These are phyloP conservation scores for Aspergillus sp. DNA, from an alignment of 2,329 filamentous ascomycete species.

Conservation along the genomic window DNA sequence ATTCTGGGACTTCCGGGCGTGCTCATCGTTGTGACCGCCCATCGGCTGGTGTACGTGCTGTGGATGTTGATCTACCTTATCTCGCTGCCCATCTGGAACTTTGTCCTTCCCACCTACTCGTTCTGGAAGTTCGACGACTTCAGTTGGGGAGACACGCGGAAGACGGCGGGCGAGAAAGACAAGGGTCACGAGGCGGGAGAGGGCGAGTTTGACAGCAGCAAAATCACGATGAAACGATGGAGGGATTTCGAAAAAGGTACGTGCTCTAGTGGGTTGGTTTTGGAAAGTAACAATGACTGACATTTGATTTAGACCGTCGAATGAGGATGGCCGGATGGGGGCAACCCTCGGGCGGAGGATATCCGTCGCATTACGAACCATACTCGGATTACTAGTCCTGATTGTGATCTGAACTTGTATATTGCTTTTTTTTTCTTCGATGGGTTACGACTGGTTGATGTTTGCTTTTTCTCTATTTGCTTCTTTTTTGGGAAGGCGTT, in stretches of 20 bases:
- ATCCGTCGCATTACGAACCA: slow-evolving; percentile 34
- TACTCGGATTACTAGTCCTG: slow-evolving; percentile 37
- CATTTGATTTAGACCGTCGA: slow-evolving; percentile 36
- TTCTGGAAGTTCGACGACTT: slow-evolving; percentile 99
- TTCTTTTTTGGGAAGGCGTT: neutral
- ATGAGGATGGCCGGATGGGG: slow-evolving; percentile 25
- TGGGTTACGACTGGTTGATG: neutral
- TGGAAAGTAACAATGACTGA: neutral
- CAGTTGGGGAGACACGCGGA: slow-evolving; percentile 96
- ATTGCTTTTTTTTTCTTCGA: neutral
- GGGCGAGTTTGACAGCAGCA: slow-evolving; percentile 95
- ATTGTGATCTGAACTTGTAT: neutral
- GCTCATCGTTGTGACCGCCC: slow-evolving; percentile 88
- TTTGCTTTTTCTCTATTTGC: neutral
- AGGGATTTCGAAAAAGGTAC: slow-evolving; percentile 84
- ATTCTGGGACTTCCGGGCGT: slow-evolving; percentile 92
- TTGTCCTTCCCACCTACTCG: slow-evolving; percentile 86
- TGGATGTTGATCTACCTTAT: slow-evolving; percentile 98
- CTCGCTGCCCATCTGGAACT: slow-evolving; percentile 96
- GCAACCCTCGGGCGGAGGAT: slow-evolving; percentile 15
- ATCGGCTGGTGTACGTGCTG: slow-evolving; percentile 84
- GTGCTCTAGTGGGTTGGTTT: slow-evolving; percentile 6
- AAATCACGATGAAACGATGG: slow-evolving; percentile 99
- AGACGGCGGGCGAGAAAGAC: slow-evolving; percentile 89
- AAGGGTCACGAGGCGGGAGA: slow-evolving; percentile 80